Evolutionary conservation across 306 rosid species (phyloP), one percentile per base, ranked within the genome.

Genomic region (Geum urbanum): DNA sequence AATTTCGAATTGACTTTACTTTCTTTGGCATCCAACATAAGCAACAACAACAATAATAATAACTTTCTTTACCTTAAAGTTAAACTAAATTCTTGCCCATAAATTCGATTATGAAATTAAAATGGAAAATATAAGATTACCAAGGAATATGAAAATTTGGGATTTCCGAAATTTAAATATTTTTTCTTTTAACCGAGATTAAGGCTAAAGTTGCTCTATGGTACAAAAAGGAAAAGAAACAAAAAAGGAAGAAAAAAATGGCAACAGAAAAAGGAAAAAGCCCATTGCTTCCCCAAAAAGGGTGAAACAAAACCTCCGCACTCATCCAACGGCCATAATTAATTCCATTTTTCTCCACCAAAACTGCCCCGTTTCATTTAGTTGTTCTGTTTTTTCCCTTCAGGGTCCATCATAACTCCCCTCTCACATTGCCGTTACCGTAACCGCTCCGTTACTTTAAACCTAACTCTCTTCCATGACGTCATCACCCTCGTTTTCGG

Each of bases 391-490:
- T 53, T 19, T 40, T 41, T 45, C 62, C 8, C 41, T n/a, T n/a
- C n/a, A n/a, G 2, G 43, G n/a, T n/a, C 40, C 47, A 69, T 55
- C 44, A 3, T 35, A 32, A 35, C 44, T n/a, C n/a, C n/a, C n/a
- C n/a, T 9, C 46, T 66, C 58, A 41, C 15, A 47, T 74, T 67
- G 56, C 74, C 70, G 77, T 75, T 32, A 69, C 43, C 72, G 13
- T 64, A 22, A 66, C 65, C 44, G 66, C 63, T 12, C 44, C 64
- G 45, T 59, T 14, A 35, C 45, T 56, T 6, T 9, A 20, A 22
- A 0, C 8, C 10, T 58, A 89, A 65, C 92, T 89, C 70, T 78
- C 78, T 1, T 63, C 79, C 40, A 81, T 65, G 19, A 78, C 75
- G 62, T 40, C 84, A 10, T 75, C 86, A 20, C 49, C 86, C 0